These are phyloP conservation scores for Tilletia setariae DNA, from an alignment of 1,284 basidiomycete genomes.

Conservation along the genomic window DNA sequence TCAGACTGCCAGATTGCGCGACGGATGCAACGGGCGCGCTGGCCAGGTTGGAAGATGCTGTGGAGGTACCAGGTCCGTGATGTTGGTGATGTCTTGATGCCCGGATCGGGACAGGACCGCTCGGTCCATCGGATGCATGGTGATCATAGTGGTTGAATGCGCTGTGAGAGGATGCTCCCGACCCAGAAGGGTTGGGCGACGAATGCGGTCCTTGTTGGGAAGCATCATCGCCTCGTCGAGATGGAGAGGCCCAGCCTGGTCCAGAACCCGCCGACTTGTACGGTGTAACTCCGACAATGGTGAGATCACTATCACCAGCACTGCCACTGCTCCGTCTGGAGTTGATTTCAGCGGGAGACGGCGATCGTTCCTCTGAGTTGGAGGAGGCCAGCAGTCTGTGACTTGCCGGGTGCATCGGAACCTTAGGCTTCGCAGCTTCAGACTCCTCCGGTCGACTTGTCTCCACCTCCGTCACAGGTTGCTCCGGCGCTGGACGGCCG, in stretches of 20 bases:
- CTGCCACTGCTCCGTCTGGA: slow-evolving; percentile 15
- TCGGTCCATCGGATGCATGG: slow-evolving; percentile 1
- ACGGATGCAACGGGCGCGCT: background rate
- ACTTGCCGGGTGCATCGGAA: too few species aligned
- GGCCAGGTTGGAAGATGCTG: background rate
- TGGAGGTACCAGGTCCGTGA: background rate
- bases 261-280: background rate
- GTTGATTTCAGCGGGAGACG: background rate
- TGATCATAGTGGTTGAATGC: slow-evolving; percentile 10
- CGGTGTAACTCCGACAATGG: slow-evolving; percentile 5
- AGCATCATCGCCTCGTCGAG: background rate
- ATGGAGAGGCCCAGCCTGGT: background rate
- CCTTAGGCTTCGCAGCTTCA: too few species aligned
- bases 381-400: background rate
- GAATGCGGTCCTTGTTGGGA: background rate
- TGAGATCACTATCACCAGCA: slow-evolving; percentile 6
- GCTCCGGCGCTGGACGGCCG: background rate
- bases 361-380: slow-evolving; percentile 2
- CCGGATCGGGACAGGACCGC: slow-evolving; percentile 4
- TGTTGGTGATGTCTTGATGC: slow-evolving; percentile 1
- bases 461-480: too few species aligned
- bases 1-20: slow-evolving; percentile 2
- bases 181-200: background rate
- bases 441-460: too few species aligned
- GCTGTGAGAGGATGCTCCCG: background rate